Base-by-base conservation (phyloP, 805 yeast species). In the Myxozyma nipponensis region DNA sequence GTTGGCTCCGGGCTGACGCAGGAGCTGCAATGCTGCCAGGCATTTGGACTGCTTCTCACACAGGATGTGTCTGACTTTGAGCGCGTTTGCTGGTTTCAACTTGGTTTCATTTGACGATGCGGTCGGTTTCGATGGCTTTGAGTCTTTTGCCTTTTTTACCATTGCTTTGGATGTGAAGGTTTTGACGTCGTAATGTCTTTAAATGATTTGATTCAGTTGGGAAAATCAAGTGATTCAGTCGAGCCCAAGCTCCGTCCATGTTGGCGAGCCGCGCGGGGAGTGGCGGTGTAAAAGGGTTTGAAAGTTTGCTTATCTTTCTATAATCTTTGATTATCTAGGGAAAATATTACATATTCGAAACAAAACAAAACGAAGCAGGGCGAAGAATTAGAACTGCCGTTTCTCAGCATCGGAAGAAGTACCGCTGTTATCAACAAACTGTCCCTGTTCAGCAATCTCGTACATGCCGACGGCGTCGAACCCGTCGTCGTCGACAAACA, bases 21-120 rank as follows among this genome's bases (percentile, higher is more conserved):
- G 40, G 30, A 50, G 50, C 38, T 53, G 53, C 6, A 55, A 46
- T 9, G 60, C 60, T 36, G 50, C 54, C 53, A 48, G 49, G 22
- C 44, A 45, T 46, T 49, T 54, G 3, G 59, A 49, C 30, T 49
- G 40, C 22, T 56, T 56, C 32, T 55, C 59, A 39, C 59, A 56
- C 10, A 56, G 34, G 19, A 56, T 55, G 23, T 56, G 59, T 18
- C 24, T 7, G 22, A 54, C 58, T 35, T 54, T 54, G 37, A 54
- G 25, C 4, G 46, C 58, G 25, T 52, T 52, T 2, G 58, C 58
- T 4, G 58, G 44, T 39, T 54, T 54, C 43, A 54, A 36, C 37
- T 54, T 54, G 37, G 44, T 35, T 6, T 34, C 49, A 19, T 21
- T 38, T 9, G 21, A 19, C 5, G 28, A n/a, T n/a, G n/a, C n/a